A percentile compares a stretch with the other conserved stretches of the same genome.
phyloP scores from a whole-genome alignment of 208 protist genomes.

The Acanthamoeba sp. region DNA sequence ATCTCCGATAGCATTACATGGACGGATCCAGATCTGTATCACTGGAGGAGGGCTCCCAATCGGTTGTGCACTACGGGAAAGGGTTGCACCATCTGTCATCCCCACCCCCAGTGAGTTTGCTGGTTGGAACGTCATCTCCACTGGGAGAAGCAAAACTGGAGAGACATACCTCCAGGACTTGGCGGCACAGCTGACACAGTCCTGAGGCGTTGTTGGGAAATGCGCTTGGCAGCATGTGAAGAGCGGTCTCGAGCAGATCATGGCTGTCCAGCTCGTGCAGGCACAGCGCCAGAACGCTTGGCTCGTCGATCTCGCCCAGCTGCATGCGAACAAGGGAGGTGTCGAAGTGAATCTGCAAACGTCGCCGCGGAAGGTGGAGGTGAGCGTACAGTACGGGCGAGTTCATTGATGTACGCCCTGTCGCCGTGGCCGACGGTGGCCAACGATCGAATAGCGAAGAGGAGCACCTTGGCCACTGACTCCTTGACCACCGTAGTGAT shows the following conservation, averaged over 20 bases:
- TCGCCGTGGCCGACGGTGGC: neutral
- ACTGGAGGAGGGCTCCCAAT: too few species aligned
- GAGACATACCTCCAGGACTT: neutral
- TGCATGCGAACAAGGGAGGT: neutral
- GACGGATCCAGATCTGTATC: too few species aligned
- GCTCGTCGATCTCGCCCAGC: neutral
- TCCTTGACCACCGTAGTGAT: neutral
- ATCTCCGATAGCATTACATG: too few species aligned
- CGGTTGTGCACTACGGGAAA: too few species aligned
- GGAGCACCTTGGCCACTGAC: neutral
- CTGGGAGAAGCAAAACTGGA: too few species aligned
- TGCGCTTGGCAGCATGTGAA: neutral
- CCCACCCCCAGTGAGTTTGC: too few species aligned
- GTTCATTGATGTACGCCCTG: neutral
- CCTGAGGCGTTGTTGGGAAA: neutral
- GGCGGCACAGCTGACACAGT: neutral
- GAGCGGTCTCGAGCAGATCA: neutral
- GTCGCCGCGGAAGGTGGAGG: neutral
- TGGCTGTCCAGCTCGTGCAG: neutral
- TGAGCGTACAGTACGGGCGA: neutral
- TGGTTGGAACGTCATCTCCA: too few species aligned
- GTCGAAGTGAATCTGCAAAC: too few species aligned
- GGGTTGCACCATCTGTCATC: too few species aligned
- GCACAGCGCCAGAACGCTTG: neutral
- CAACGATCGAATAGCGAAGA: neutral